Base-by-base conservation (phyloP, 2,329 filamentous ascomycete genomes). In the Orbilia oligospora region DNA sequence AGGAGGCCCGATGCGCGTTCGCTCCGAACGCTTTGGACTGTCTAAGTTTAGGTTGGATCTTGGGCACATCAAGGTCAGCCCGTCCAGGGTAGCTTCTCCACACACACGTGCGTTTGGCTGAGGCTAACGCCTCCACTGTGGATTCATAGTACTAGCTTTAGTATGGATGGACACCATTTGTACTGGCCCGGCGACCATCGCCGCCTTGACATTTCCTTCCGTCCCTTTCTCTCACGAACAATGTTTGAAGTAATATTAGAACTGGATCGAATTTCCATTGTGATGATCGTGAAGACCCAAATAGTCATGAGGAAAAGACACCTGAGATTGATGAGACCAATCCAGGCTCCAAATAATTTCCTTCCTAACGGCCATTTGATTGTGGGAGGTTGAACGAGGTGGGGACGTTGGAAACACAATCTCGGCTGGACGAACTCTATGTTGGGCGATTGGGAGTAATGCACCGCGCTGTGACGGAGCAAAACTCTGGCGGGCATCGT, bases 391-490 rank as follows among this genome's bases (percentile, higher is more conserved):
- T 41, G 61, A 61, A 67, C 41, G 30, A 51, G 51, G 70, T 73
- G 70, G 70, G n/a, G 48, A 49, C 61, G 70, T 16, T 61, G 70
- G 70, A 67, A 58, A 73, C 41, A 73, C 41, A 73, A 77, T 77
- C 48, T 77, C 73, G 73, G 73, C 27, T 77, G 61, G 58, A 64
- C 44, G 46, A 66, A 41, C 72, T 71, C 18, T 18, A 49, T 61
- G 51, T 16, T 51, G 73, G 38, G 8, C 41, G 18, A 56, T 27
- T 61, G 51, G 36, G 67, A 53, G 51, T 51, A 65, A 46, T 38
- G 38, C 72, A 10, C 61, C 73, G 73, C 36, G 73, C 58, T 65
- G 41, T 53, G 30, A 56, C 73, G 73, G 72, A 41, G 58, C 18
- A 53, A 49, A 36, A 66, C 66, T 20, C 14, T 65, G 61, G 53